Base-by-base conservation (phyloP, 306 rosid species). In the Dryas octopetala region DNA sequence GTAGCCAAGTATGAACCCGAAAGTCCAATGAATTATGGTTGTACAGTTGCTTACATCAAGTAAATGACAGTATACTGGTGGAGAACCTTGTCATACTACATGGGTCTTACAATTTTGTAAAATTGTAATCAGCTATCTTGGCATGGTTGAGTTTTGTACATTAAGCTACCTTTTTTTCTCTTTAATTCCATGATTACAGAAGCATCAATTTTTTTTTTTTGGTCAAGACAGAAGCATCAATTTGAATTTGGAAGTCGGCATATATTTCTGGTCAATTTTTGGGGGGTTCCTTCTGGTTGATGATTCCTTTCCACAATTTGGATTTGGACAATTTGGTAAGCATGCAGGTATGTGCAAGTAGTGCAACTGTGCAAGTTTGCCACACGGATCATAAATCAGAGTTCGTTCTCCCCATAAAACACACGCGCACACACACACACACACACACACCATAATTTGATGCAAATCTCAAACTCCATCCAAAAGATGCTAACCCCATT, bases 31-130 rank as follows among this genome's bases (percentile, higher is more conserved):
- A 94, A 91, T 79, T 86, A 91, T 82, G 98, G 97, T 43, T 91
- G 98, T 86, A 94, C 98, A 70, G 76, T 94, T 81, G 98, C 97
- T 70, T 90, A 82, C 84, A 83, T 94, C 74, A 91, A 88, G 85
- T 90, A 82, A 82, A 51, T 48, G 64, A 47, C 54, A 1, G 48
- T 38, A 54, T 13, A 10, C 17, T 54, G 49, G 49, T 69, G n/a
- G 71, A 63, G 45, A 73, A 48, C 74, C 62, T 71, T 26, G 78
- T 48, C 19, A 43, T 71, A 14, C 44, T 19, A 28, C 32, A 28
- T 28, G 32, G 32, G 32, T 59, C 43, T 4, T 4, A n/a, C 61
- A 28, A 14, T 76, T 68, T 76, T 68, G 80, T 60, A 11, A 49
- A 58, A 51, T 48, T 14, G 28, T 48, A n/a, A 12, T 17, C 9